Evolutionary conservation across 129 eudicot genomes (phyloP).

Genomic region (Tagetes patula): DNA sequence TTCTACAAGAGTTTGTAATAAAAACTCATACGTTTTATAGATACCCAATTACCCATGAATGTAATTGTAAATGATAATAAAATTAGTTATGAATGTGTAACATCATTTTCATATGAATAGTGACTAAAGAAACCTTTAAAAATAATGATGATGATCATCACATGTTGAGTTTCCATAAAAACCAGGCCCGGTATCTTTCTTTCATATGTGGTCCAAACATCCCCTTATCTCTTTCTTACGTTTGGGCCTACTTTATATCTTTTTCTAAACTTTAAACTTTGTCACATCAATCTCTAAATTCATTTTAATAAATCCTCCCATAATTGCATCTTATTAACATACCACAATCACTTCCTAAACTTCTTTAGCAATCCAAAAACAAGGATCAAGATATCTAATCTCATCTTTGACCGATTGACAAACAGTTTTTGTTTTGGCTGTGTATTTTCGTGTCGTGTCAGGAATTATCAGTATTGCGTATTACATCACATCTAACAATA

Average conservation of each 20-base stretch:
- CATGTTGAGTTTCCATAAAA: constrained; percentile 24
- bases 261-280: constrained; percentile 26
- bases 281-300: constrained; percentile 28
- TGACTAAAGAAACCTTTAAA: constrained; percentile 10
- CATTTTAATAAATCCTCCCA: not conserved
- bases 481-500: constrained; percentile 1
- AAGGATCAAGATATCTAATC: not conserved
- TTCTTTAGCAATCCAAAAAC: not conserved
- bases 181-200: constrained; percentile 30
- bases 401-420: not conserved
- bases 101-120: constrained; percentile 2
- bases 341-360: constrained; percentile 3
- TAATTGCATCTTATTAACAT: not conserved
- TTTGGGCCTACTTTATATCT: constrained; percentile 28
- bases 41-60: not conserved
- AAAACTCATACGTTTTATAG: too few species aligned
- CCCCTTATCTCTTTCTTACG: constrained; percentile 33
- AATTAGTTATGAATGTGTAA: not conserved
- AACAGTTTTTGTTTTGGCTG: not conserved
- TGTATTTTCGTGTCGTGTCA: not conserved
- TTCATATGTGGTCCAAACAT: constrained; percentile 27
- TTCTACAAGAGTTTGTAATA: too few species aligned
- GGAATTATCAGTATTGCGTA: not conserved
- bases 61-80: too few species aligned
- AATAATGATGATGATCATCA: constrained; percentile 14